Evolutionary conservation across 768 basidiomycete species (phyloP), one percentile per base, ranked within the genome.

Genomic region (Lentinus brumalis): DNA sequence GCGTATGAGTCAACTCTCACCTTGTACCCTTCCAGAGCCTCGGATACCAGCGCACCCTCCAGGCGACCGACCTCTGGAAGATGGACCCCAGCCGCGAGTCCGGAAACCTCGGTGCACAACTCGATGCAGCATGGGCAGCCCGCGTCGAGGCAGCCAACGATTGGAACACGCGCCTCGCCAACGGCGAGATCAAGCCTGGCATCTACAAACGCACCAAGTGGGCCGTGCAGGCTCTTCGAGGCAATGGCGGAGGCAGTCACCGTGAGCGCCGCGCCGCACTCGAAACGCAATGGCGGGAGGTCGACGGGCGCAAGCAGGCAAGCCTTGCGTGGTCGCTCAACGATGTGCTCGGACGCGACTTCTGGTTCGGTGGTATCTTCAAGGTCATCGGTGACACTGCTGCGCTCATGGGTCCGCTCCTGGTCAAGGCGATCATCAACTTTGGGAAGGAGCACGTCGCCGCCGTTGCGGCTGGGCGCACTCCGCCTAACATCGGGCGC

Each of bases 21-120:
- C n/a, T 1, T 45, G 21, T 26, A 26, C 21, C 21, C 21, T n/a
- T 30, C 5, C 42, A 85, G 83, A 75, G 77, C 10, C 75, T 87
- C 42, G 89, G 89, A 0, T 91, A 87, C 67, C 86, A 89, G 67
- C 78, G 91, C 32, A 86, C 88, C 1, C 76, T 93, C 9, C 88
- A 89, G 67, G 86, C 87, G 0, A 83, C 87, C 1, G 91, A 93
- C 73, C 73, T 92, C 12, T 91, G 88, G 88, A 84, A 83, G 68
- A 75, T 92, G 61, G 83, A 84, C 57, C 69, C 76, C 4, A 67
- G 77, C 4, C 79, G 81, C 32, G 79, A 86, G 65, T 76, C 83
- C 15, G 80, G 77, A 0, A 61, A 67, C 18, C 76, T 92, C 31
- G 81, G 86, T 2, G 72, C 74, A 11, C 76, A 77, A 63, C 79